Evolutionary conservation across 2,329 filamentous ascomycete genomes (phyloP).

Genomic region (Lasiodiplodia citricola): DNA sequence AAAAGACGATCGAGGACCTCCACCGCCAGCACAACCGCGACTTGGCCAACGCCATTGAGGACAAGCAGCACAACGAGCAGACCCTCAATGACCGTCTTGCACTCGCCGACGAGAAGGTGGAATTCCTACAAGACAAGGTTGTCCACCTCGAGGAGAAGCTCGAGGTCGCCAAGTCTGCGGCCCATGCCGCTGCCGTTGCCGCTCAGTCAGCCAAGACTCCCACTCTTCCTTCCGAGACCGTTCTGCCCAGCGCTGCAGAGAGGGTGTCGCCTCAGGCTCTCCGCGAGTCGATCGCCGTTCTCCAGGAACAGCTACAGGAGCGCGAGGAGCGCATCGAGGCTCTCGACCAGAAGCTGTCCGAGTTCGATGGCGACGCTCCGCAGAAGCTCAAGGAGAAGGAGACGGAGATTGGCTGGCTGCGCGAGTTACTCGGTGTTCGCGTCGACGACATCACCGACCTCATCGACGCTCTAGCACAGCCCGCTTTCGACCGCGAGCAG

Average conservation of each 20-base stretch:
- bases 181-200: slow-evolving; percentile 79
- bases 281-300: slow-evolving; percentile 91
- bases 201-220: slow-evolving; percentile 55
- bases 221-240: slow-evolving; percentile 38
- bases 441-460: slow-evolving; percentile 93
- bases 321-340: slow-evolving; percentile 89
- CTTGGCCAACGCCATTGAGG: slow-evolving; percentile 75
- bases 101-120: slow-evolving; percentile 81
- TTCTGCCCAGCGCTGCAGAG: slow-evolving; percentile 65
- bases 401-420: slow-evolving; percentile 92
- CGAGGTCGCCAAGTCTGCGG: slow-evolving; percentile 86
- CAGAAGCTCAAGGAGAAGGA: slow-evolving; percentile 88
- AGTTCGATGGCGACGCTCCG: slow-evolving; percentile 76
- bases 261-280: slow-evolving; percentile 94
- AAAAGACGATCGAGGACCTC: slow-evolving; percentile 74
- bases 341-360: slow-evolving; percentile 73
- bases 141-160: slow-evolving; percentile 87
- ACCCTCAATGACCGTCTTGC: slow-evolving; percentile 81
- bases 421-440: slow-evolving; percentile 88
- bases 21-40: slow-evolving; percentile 64
- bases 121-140: slow-evolving; percentile 85
- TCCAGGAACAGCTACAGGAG: slow-evolving; percentile 95
- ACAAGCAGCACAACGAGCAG: slow-evolving; percentile 78
- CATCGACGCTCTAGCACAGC: slow-evolving; percentile 76
- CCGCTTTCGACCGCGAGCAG: slow-evolving; percentile 75